These are phyloP conservation scores for Nakazawaea wickerhamii DNA, from an alignment of 805 yeast genomes.

Conservation along the genomic window DNA sequence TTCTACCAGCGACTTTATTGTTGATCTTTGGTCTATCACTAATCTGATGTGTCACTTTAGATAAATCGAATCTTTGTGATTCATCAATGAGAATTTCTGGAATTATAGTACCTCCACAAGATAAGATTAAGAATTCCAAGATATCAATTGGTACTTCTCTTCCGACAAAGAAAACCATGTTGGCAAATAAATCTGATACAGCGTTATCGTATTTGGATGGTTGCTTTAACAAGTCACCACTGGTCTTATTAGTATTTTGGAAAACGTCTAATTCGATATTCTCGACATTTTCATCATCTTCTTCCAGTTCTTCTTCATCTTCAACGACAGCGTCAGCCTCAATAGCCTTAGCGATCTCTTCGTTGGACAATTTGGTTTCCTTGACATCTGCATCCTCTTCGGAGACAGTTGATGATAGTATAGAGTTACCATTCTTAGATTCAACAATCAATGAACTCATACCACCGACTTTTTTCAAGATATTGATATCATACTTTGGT, in stretches of 20 bases:
- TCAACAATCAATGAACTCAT: conserved; percentile 78
- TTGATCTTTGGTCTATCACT: conserved; percentile 84
- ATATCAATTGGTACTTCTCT: conserved; percentile 94
- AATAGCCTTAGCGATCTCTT: conserved; percentile 45
- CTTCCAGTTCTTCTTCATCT: conserved; percentile 31
- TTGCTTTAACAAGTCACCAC: conserved; percentile 69
- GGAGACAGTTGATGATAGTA: conserved; percentile 17
- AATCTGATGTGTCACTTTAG: conserved; percentile 84
- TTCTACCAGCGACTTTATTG: conserved; percentile 81
- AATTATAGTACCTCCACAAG: conserved; percentile 81
- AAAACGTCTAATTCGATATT: conserved; percentile 64
- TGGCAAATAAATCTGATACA: conserved; percentile 60
- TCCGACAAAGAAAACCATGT: conserved; percentile 80
- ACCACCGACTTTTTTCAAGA: conserved; percentile 86
- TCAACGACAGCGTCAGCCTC: conserved; percentile 43
- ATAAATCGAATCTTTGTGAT: conserved; percentile 49
- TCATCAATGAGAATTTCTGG: conserved; percentile 88
- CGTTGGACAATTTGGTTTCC: conserved; percentile 33
- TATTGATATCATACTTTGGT: conserved; percentile 69
- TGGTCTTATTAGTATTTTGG: conserved; percentile 53
- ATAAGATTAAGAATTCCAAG: conserved; percentile 77
- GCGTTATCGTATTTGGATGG: conserved; percentile 58
- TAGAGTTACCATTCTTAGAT: conserved; percentile 25
- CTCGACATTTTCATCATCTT: conserved; percentile 36
- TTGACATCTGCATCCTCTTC: conserved; percentile 19